phyloP scores from a whole-genome alignment of 2,329 filamentous ascomycete species.

The Colletotrichum sidae region DNA sequence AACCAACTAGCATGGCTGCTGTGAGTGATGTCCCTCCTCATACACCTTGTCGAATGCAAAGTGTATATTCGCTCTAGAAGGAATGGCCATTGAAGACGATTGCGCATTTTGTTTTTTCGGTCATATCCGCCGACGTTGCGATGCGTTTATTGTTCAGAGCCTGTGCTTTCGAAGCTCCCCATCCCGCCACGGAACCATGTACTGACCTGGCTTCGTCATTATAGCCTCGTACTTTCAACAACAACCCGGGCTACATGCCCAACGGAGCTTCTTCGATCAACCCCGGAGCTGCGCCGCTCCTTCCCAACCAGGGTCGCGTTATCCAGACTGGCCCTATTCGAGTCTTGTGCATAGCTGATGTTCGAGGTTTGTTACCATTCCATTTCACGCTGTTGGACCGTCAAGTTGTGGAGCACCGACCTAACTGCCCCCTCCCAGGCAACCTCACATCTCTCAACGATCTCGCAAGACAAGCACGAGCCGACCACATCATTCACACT shows the following conservation, averaged over 20 bases:
- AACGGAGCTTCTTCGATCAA: slow-evolving; percentile 69
- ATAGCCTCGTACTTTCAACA: slow-evolving; percentile 60
- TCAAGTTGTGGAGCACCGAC: not conserved
- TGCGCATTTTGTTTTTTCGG: slow-evolving; percentile 5
- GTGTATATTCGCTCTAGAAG: not conserved
- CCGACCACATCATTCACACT: slow-evolving; percentile 98
- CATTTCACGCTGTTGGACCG: slow-evolving; percentile 21
- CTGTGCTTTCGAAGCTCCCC: slow-evolving; percentile 25
- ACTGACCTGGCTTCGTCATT: slow-evolving; percentile 30
- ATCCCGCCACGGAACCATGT: slow-evolving; percentile 24
- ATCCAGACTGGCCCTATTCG: slow-evolving; percentile 74
- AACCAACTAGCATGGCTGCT: slow-evolving; percentile 38
- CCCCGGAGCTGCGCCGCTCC: slow-evolving; percentile 71
- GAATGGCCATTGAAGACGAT: not conserved
- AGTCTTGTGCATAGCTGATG: slow-evolving; percentile 78
- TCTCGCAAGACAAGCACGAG: slow-evolving; percentile 91
- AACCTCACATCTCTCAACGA: slow-evolving; percentile 97
- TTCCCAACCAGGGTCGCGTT: slow-evolving; percentile 75
- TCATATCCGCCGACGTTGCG: slow-evolving; percentile 6
- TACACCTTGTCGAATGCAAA: not conserved
- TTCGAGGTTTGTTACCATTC: slow-evolving; percentile 67
- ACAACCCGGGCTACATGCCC: slow-evolving; percentile 69
- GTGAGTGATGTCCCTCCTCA: slow-evolving; percentile 26
- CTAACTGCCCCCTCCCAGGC: slow-evolving; percentile 64
- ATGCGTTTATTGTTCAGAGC: slow-evolving; percentile 5